Evolutionary conservation across 345 rosid species (phyloP), one percentile per base, ranked within the genome.

Genomic region (Hirschfeldia incana): DNA sequence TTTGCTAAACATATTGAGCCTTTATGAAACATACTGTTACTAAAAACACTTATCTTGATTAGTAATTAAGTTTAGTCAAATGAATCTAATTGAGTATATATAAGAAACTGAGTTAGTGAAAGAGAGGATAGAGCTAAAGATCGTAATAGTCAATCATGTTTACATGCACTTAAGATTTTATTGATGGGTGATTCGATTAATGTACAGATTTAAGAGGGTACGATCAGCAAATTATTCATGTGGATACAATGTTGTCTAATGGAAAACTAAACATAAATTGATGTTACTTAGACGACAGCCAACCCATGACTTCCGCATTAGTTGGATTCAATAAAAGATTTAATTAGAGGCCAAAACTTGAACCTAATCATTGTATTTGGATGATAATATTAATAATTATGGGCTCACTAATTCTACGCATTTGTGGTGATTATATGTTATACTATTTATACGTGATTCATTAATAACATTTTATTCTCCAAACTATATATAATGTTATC

Each of bases 251-350:
- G 55, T 30, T 44, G 29, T 49, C 10, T 6, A 26, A 36, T 55
- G 17, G 36, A 78, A 49, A 66, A 62, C 27, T 55, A n/a, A 21
- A 67, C 51, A 32, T 44, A 72, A 72, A 72, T 9, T 67, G 69
- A 67, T 59, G 73, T 73, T 72, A 27, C 30, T 16, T 29, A 36
- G 44, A 75, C 26, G 58, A 60, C 66, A 70, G 80, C 67, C 76
- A 80, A 55, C 73, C 83, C 80, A 80, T 80, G 73, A 75, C 83
- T 65, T 80, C 76, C 76, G 67, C 73, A 69, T 70, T 80, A 80
- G 64, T 80, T 80, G 76, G 68, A 70, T 75, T 80, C 53, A 80
- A 80, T 75, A 75, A 75, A 80, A 75, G 65, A 75, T 55, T 75
- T 29, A 70, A 75, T 75, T 80, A 80, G 76, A 75, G 73, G 30